phyloP scores from a whole-genome alignment of 441 rosid species.

The Macaranga tanarius region DNA sequence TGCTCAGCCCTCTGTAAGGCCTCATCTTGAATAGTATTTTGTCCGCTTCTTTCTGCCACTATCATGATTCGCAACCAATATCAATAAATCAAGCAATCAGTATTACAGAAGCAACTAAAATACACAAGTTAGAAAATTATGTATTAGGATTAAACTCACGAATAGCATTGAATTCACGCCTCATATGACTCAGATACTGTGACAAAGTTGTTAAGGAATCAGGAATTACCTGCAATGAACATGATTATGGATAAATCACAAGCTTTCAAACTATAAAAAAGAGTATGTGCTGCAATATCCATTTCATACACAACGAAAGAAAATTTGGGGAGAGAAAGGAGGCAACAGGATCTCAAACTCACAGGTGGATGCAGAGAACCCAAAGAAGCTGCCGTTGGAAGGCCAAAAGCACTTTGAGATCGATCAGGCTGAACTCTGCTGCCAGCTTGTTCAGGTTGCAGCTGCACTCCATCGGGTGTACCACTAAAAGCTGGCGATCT shows the following conservation, averaged over 20 bases:
- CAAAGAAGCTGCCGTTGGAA: constrained; percentile 51
- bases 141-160: constrained; percentile 37
- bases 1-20: constrained; percentile 31
- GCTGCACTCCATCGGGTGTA: constrained; percentile 29
- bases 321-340: background rate
- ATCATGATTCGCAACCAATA: constrained; percentile 26
- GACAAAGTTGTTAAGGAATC: constrained; percentile 70
- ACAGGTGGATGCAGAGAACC: constrained; percentile 64
- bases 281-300: constrained; percentile 12
- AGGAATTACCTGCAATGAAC: constrained; percentile 51
- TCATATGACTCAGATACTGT: constrained; percentile 51
- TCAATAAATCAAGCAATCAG: constrained; percentile 15
- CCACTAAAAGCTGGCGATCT: constrained; percentile 43
- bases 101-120: constrained; percentile 8
- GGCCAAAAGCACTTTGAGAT: constrained; percentile 50
- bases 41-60: constrained; percentile 43
- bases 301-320: background rate
- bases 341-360: constrained; percentile 30
- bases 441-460: constrained; percentile 45
- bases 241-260: constrained; percentile 8
- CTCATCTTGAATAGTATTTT: constrained; percentile 36
- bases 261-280: constrained; percentile 7
- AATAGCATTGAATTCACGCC: constrained; percentile 46
- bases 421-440: constrained; percentile 42
- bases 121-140: constrained; percentile 6